Evolutionary conservation across 768 basidiomycete genomes (phyloP).

Genomic region (Zangia roseola): DNA sequence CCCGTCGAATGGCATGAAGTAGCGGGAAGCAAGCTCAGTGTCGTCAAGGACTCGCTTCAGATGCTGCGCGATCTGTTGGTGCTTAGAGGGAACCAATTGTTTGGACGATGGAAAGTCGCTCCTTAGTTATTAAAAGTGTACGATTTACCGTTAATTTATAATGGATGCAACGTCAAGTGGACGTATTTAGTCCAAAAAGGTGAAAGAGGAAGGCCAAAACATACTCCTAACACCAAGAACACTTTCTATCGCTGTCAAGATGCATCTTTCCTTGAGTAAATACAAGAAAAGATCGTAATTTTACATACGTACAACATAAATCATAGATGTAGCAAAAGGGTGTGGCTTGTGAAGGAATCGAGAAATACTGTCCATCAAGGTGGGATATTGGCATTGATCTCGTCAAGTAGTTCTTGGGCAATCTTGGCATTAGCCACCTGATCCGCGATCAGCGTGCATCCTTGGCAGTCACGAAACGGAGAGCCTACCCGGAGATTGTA

Average conservation of each 20-base stretch:
- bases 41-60: conserved; percentile 79
- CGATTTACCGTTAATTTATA: conserved; percentile 26
- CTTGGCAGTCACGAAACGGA: neutral
- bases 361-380: conserved; percentile 19
- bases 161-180: conserved; percentile 15
- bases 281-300: conserved; percentile 29
- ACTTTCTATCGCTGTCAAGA: conserved; percentile 24
- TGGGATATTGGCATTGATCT: conserved; percentile 46
- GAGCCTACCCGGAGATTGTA: conserved; percentile 70
- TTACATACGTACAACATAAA: conserved; percentile 35
- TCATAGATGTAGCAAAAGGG: conserved; percentile 31
- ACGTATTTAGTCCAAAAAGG: conserved; percentile 13
- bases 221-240: conserved; percentile 13
- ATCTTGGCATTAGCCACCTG: conserved; percentile 71
- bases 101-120: conserved; percentile 69
- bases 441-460: neutral
- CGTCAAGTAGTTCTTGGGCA: conserved; percentile 64
- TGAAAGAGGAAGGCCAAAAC: neutral
- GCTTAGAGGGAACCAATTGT: conserved; percentile 74
- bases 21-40: conserved; percentile 85
- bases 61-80: conserved; percentile 89
- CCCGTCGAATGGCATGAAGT: conserved; percentile 94
- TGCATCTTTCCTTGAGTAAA: conserved; percentile 25
- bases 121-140: conserved; percentile 23
- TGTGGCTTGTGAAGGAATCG: conserved; percentile 14